Evolutionary conservation across 2,329 filamentous ascomycete species (phyloP).

Genomic region (Talaromyces piceae): DNA sequence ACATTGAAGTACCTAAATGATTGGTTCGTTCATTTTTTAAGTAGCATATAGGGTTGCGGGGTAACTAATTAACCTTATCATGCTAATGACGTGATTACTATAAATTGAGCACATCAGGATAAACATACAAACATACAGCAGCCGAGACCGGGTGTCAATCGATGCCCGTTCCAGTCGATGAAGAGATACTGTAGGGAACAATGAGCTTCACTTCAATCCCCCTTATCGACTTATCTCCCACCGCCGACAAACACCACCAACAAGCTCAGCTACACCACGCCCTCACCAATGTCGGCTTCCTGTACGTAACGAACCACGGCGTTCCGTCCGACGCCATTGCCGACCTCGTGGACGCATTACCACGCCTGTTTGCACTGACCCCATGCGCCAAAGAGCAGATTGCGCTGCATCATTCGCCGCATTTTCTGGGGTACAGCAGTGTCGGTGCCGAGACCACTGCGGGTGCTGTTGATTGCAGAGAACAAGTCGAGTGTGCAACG

Average conservation of each 20-base stretch:
- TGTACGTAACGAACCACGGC: conserved; percentile 71
- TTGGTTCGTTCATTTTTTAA: too few relatives aligned
- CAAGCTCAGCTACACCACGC: conserved; percentile 51
- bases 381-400: conserved; percentile 49
- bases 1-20: too few relatives aligned
- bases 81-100: too few relatives aligned
- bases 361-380: conserved; percentile 54
- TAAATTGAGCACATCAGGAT: too few relatives aligned
- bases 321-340: conserved; percentile 52
- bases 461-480: conserved; percentile 44
- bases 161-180: too few relatives aligned
- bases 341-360: conserved; percentile 56
- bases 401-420: conserved; percentile 59
- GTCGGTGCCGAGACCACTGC: conserved; percentile 51
- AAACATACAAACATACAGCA: neutral
- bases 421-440: conserved; percentile 54
- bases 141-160: too few relatives aligned
- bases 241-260: neutral
- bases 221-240: conserved; percentile 3
- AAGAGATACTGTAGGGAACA: too few relatives aligned
- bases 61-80: too few relatives aligned
- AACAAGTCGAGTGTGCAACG: conserved; percentile 56
- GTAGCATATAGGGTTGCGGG: too few relatives aligned
- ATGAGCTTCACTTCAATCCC: conserved; percentile 5
- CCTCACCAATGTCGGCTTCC: conserved; percentile 74